Evolutionary conservation across 176 grass and related monocot species (phyloP), one percentile per base, ranked within the genome.

Genomic region (Chloris gayana): DNA sequence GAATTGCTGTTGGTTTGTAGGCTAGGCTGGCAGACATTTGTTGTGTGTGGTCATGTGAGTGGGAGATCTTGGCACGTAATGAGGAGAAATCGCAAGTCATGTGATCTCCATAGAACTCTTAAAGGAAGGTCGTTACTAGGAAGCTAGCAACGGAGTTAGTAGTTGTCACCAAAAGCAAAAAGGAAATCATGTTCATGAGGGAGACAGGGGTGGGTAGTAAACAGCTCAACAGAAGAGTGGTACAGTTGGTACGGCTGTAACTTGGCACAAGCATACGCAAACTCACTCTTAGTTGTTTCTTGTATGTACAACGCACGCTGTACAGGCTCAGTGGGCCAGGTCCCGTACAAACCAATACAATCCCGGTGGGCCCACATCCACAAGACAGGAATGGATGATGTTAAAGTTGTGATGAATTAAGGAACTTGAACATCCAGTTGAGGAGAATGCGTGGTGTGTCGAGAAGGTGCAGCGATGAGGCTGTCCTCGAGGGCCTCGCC

Each of bases 401-500:
- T 17, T 18, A 44, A 44, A 5, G 18, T 50, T 50, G 3, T 50
- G 14, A 50, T 4, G 47, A 50, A 17, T n/a, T n/a, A n/a, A n/a
- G n/a, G 9, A 50, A 50, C 18, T 50, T 50, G 47, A 7, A 4
- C 37, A 41, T 44, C 41, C 41, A 13, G 17, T 53, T 4, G 4
- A 7, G 6, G 18, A 21, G 50, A 53, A 53, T 53, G 50, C 18
- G 1, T 44, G 41, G 9, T 53, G 18, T 53, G 18, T 21, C 50
- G 22, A 53, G 50, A 21, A 7, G 18, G 18, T 6, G 19, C 41
- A 29, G 4, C 41, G 10, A 47, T 0, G 68, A 89, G 37, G 81
- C 49, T 19, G 31, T 82, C 69, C 76, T 87, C 18, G 75, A 94
- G 85, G 79, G 75, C 50, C 75, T 84, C 30, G 80, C 88, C 70